Evolutionary conservation across 2,329 filamentous ascomycete genomes (phyloP).

Genomic region (Aspergillus ochraceus): DNA sequence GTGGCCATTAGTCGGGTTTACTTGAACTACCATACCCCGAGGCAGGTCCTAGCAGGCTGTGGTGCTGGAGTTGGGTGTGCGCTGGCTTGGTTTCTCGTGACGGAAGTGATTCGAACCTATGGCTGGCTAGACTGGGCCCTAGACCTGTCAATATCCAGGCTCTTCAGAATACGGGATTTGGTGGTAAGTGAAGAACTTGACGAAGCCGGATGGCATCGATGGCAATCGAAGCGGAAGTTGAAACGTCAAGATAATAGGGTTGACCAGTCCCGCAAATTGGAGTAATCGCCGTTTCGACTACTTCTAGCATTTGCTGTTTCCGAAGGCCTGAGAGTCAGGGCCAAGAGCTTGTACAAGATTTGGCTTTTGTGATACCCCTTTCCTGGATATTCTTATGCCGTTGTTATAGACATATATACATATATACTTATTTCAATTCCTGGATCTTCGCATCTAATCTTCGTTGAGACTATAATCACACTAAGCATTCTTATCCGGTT

Average conservation of each 20-base stretch:
- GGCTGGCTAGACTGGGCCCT: constrained; percentile 74
- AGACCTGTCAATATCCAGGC: constrained; percentile 62
- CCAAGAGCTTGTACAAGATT: neutral
- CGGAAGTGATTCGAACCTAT: constrained; percentile 62
- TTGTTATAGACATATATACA: neutral
- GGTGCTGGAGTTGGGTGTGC: constrained; percentile 70
- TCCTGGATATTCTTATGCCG: neutral
- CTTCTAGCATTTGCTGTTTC: neutral
- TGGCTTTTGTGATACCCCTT: neutral
- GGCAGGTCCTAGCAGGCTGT: constrained; percentile 81
- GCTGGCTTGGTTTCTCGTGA: constrained; percentile 74
- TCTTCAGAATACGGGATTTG: constrained; percentile 76
- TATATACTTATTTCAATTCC: neutral
- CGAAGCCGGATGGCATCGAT: constrained; percentile 91
- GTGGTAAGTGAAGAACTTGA: constrained; percentile 84
- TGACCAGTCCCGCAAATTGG: constrained; percentile 25
- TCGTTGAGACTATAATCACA: too few relatives aligned
- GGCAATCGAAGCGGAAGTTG: constrained; percentile 60
- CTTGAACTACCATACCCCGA: constrained; percentile 85
- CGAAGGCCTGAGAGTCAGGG: neutral
- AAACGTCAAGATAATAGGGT: constrained; percentile 28
- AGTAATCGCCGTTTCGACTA: constrained; percentile 18
- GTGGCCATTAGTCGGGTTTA: constrained; percentile 87
- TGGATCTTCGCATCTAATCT: neutral
- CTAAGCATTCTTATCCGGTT: too few relatives aligned